Conservation (phyloP, 768 basidiomycete genomes). For the Wakefieldia striispora region DNA sequence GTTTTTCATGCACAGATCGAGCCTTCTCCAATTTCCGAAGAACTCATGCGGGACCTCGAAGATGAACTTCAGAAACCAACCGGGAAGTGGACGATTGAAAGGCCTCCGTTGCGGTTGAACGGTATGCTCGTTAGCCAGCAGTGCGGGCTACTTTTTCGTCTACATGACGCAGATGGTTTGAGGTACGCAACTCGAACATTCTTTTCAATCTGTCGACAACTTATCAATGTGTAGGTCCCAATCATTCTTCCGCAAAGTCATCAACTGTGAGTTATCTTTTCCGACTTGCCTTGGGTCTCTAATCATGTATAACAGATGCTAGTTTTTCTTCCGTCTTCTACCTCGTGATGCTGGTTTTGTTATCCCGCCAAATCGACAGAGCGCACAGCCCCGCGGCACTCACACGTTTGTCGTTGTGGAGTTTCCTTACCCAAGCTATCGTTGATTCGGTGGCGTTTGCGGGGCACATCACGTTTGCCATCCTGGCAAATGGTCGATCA, state of each 20-base stretch:
- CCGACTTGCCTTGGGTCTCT: conserved; percentile 1
- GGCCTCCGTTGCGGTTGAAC: conserved; percentile 57
- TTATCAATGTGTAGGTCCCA: conserved; percentile 40
- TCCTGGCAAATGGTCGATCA: conserved; percentile 77
- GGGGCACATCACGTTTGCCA: conserved; percentile 85
- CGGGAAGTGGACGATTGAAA: conserved; percentile 56
- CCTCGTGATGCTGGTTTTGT: conserved; percentile 60
- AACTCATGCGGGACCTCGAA: conserved; percentile 67
- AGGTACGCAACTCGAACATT: conserved; percentile 43
- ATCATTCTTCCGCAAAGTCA: conserved; percentile 73
- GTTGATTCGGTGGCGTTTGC: conserved; percentile 85
- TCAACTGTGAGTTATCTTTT: conserved; percentile 47
- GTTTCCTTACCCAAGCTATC: conserved; percentile 74
- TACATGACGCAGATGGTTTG: conserved; percentile 65
- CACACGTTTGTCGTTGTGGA: conserved; percentile 78
- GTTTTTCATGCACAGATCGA: conserved; percentile 62
- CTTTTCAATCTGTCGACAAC: neutral
- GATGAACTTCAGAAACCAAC: conserved; percentile 73
- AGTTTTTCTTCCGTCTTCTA: conserved; percentile 67
- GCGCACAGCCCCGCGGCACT: conserved; percentile 79
- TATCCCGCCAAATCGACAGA: conserved; percentile 70
- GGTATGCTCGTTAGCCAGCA: conserved; percentile 74
- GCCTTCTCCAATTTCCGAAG: conserved; percentile 49
- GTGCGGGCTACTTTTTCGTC: conserved; percentile 73
- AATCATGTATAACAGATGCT: conserved; percentile 52